Evolutionary conservation across 1,139 yeast species (phyloP).

Genomic region (Blastobotrys persicus): DNA sequence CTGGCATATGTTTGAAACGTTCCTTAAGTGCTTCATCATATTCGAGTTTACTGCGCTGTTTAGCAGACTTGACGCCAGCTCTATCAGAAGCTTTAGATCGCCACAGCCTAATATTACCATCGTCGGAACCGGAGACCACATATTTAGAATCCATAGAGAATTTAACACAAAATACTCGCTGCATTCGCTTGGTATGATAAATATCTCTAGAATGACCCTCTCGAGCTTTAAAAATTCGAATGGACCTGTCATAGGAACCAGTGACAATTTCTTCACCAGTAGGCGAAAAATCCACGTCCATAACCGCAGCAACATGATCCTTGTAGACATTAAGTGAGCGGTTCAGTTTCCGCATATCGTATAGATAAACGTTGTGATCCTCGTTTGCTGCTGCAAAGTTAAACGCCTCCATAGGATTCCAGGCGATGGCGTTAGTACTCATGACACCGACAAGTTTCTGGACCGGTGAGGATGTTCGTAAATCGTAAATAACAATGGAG

Average conservation of each 20-base stretch:
- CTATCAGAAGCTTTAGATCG: conserved; percentile 83
- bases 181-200: conserved; percentile 97
- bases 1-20: conserved; percentile 94
- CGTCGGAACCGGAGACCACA: conserved; percentile 89
- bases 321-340: conserved; percentile 80
- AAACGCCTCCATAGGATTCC: conserved; percentile 99
- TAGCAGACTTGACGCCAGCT: conserved; percentile 72
- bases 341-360: conserved; percentile 92
- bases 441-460: conserved; percentile 83
- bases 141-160: conserved; percentile 87
- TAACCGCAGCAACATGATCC: conserved; percentile 94
- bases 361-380: conserved; percentile 90
- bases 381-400: conserved; percentile 90
- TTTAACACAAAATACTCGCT: conserved; percentile 79
- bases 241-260: conserved; percentile 91
- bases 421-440: conserved; percentile 81
- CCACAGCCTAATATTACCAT: conserved; percentile 94
- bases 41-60: conserved; percentile 79
- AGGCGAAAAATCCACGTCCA: conserved; percentile 93
- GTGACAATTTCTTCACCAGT: conserved; percentile 96
- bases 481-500: conserved; percentile 84
- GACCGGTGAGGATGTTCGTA: conserved; percentile 88
- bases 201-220: conserved; percentile 94
- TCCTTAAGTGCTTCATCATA: conserved; percentile 90
- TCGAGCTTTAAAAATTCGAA: conserved; percentile 69